A percentile compares a stretch with the other conserved stretches of the same genome.
These are phyloP conservation scores for Colletotrichum horii DNA, from an alignment of 2,329 filamentous ascomycete species.

Conservation along the genomic window DNA sequence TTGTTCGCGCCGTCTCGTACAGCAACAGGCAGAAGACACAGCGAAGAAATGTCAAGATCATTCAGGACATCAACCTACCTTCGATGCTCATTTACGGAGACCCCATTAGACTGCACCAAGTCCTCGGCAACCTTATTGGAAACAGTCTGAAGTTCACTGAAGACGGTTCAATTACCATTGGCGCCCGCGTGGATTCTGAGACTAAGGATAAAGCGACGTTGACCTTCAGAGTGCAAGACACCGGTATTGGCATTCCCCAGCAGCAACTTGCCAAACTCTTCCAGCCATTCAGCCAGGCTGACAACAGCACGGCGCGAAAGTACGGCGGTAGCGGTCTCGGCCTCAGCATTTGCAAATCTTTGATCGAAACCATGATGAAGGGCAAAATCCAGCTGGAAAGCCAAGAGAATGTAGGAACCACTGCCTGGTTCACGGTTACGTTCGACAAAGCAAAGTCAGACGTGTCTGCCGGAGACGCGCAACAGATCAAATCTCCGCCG, in stretches of 20 bases:
- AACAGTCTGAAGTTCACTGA: slow-evolving; percentile 97
- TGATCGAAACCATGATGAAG: slow-evolving; percentile 91
- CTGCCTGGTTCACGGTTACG: slow-evolving; percentile 78
- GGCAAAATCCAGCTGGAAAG: slow-evolving; percentile 85
- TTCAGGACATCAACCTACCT: slow-evolving; percentile 75
- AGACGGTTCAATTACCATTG: slow-evolving; percentile 83
- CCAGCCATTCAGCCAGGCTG: slow-evolving; percentile 90
- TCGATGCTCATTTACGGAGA: slow-evolving; percentile 75
- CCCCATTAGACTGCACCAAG: slow-evolving; percentile 70
- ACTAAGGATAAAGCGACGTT: slow-evolving; percentile 73
- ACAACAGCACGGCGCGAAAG: slow-evolving; percentile 86
- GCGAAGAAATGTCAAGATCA: slow-evolving; percentile 66
- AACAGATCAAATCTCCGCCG: slow-evolving; percentile 41
- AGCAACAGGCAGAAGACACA: slow-evolving; percentile 69
- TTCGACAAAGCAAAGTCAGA: slow-evolving; percentile 81
- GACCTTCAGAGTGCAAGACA: slow-evolving; percentile 87
- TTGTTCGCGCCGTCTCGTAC: slow-evolving; percentile 69
- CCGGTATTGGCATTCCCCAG: slow-evolving; percentile 87
- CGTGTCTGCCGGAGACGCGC: slow-evolving; percentile 61
- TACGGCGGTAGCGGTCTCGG: slow-evolving; percentile 93
- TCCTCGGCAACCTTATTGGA: slow-evolving; percentile 82
- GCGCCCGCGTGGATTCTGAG: slow-evolving; percentile 75
- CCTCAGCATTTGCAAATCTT: slow-evolving; percentile 91
- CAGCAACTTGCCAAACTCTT: slow-evolving; percentile 87
- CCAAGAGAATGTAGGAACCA: slow-evolving; percentile 72